Conservation (phyloP, 2,329 filamentous ascomycete species). For the Trichophyton simii region DNA sequence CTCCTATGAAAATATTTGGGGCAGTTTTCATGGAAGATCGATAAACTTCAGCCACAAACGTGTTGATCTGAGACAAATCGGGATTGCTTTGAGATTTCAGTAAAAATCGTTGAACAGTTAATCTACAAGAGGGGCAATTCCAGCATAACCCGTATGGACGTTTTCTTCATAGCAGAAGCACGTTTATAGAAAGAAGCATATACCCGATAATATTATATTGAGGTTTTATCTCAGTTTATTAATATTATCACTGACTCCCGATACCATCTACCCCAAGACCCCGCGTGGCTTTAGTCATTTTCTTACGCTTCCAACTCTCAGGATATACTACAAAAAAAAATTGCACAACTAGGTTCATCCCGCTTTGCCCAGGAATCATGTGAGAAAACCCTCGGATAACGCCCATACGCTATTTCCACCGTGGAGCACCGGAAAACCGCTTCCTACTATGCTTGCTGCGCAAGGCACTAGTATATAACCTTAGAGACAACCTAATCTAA, state of each 20-base stretch:
- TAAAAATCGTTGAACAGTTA: neutral
- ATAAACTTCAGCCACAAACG: conserved; percentile 2
- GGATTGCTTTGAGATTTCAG: neutral
- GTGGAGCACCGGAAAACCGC: no score
- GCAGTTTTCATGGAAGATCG: neutral
- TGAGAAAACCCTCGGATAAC: neutral
- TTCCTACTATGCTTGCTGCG: no score
- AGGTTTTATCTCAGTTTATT: neutral
- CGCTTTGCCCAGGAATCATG: neutral
- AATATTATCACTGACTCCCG: neutral
- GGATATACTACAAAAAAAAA: neutral
- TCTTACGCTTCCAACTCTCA: neutral
- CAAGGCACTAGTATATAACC: no score
- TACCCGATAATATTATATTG: neutral
- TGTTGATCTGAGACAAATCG: neutral
- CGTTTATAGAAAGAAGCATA: neutral
- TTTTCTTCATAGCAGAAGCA: neutral
- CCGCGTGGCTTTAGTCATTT: neutral
- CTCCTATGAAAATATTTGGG: no score
- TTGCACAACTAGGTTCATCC: neutral
- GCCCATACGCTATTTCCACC: neutral
- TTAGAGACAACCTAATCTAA: no score
- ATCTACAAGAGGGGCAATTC: no score
- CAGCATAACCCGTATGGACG: no score
- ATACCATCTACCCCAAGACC: neutral